Evolutionary conservation across 352 stramenopile genomes (phyloP), one percentile per base, ranked within the genome.

Genomic region (Labyrinthula sp.): DNA sequence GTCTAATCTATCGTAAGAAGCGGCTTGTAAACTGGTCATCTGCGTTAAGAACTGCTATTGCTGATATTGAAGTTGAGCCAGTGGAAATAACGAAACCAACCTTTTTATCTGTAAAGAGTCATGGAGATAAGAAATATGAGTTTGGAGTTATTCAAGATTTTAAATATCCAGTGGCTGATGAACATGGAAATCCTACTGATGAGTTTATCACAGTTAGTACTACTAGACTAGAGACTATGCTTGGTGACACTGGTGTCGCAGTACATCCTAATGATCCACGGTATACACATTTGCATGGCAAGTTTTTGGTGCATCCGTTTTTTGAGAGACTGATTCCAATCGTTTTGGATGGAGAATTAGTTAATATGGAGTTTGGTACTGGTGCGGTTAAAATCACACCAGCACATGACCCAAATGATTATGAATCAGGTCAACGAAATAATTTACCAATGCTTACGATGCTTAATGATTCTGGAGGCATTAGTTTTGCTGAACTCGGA

Each of bases 191-290:
- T 30, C 62, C 57, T 3, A 43, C 29, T 10, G 61, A 59, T 17
- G 76, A 84, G 30, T 69, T 83, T 57, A 63, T 89, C 34, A 71
- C 86, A 17, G 67, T 80, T 10, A 77, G 75, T 0, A 89, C 91
- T 0, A 99, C 91, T 26, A 89, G 91, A 77, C 68, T 97, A 2
- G 91, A 99, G 71, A 99, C 91, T 3, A 99, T 99, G 86, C 67
- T 99, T 20, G 91, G 91, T 25, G 91, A 99, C 70, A 80, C 75
- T 3, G 87, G 81, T 27, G 82, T 99, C 15, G 91, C 91, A 0
- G 77, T 99, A 17, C 91, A 99, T 71, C 90, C 91, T 0, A 78
- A 98, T 22, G 91, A 99, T 68, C 62, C 74, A 25, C 73, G 91
- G 14, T 98, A 98, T 66, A 77, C 62, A 22, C 70, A 81, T 38